Evolutionary conservation across 257 asterid species (phyloP).

Genomic region (Oldenlandia corymbosa): DNA sequence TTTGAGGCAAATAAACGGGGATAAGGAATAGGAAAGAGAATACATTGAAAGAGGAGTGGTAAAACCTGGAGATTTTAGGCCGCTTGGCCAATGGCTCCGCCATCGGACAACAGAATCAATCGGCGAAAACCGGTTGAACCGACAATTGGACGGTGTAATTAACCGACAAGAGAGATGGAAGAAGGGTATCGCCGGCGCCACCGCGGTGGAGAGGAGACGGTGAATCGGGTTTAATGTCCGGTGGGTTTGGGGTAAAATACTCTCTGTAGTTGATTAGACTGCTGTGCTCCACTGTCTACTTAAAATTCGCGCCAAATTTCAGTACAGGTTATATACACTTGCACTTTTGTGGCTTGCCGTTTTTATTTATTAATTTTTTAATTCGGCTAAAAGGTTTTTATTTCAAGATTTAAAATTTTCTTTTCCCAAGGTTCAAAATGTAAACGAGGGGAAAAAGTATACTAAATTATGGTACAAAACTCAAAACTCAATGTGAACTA

Average conservation of each 20-base stretch:
- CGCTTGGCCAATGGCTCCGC: constrained; percentile 43
- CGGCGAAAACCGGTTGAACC: background rate
- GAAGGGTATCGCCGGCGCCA: background rate
- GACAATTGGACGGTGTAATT: background rate
- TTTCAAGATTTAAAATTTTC: too few species aligned
- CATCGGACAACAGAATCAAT: constrained; percentile 24
- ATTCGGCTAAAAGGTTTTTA: too few species aligned
- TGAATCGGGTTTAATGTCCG: background rate
- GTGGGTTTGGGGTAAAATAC: too few species aligned
- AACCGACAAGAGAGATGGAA: background rate
- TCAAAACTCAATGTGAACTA: too few species aligned
- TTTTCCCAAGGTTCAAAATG: too few species aligned
- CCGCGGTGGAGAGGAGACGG: background rate
- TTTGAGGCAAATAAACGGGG: background rate
- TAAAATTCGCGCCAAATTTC: constrained; percentile 14
- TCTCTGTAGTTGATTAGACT: too few species aligned
- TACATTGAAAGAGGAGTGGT: background rate
- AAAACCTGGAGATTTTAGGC: constrained; percentile 51
- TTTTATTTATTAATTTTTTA: too few species aligned
- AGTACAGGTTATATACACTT: too few species aligned
- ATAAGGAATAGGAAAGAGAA: background rate
- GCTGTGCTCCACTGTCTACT: too few species aligned
- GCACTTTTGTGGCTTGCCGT: too few species aligned
- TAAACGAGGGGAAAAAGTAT: too few species aligned
- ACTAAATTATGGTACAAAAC: too few species aligned